These are phyloP conservation scores for Lactarius deliciosus DNA, from an alignment of 768 basidiomycete species.

Conservation along the genomic window DNA sequence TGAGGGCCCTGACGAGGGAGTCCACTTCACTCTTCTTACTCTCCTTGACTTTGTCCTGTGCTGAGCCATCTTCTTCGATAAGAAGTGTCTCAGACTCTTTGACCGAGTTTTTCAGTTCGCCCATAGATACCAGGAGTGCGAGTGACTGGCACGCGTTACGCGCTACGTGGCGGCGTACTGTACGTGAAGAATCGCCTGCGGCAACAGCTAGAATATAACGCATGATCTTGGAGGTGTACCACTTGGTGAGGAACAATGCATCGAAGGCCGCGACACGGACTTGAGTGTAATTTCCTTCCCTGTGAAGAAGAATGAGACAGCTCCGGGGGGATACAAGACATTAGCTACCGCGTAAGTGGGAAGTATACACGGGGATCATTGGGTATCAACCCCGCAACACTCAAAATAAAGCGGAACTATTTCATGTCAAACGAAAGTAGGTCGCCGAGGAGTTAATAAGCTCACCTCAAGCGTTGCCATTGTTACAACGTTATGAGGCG, in stretches of 20 bases:
- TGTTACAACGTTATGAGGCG: conserved; percentile 91
- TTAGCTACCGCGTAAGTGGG: conserved; percentile 77
- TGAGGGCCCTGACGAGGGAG: conserved; percentile 77
- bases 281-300: conserved; percentile 91
- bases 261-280: conserved; percentile 95
- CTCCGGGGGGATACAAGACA: not conserved
- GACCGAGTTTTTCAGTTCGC: conserved; percentile 75
- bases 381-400: conserved; percentile 72
- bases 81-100: conserved; percentile 78
- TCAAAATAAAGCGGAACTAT: conserved; percentile 80
- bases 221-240: conserved; percentile 83
- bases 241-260: conserved; percentile 84
- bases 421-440: not conserved
- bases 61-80: conserved; percentile 83
- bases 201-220: conserved; percentile 86
- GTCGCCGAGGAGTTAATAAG: not conserved
- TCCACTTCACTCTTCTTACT: conserved; percentile 82
- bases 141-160: conserved; percentile 83
- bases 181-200: conserved; percentile 78
- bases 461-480: conserved; percentile 84
- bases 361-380: conserved; percentile 79
- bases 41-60: conserved; percentile 64
- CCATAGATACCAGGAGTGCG: conserved; percentile 82
- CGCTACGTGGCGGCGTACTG: conserved; percentile 84
- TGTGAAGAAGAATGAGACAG: conserved; percentile 35